These are phyloP conservation scores for Dictyostelium capitatum DNA, from an alignment of 78 protist genomes.

Conservation along the genomic window DNA sequence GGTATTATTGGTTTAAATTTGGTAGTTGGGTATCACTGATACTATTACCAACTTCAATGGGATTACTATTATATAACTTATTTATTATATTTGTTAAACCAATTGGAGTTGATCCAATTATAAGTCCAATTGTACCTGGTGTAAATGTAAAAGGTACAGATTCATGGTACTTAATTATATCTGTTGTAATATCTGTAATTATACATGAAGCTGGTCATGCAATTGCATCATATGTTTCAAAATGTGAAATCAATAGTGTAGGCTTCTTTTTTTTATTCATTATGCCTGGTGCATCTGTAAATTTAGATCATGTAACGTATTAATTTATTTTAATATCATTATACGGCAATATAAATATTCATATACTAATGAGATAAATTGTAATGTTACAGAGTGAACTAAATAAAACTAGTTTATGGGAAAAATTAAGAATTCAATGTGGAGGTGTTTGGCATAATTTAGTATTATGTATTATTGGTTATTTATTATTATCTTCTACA, in stretches of 20 bases:
- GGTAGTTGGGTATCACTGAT: conserved; percentile 19
- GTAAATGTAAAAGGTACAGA: conserved; percentile 17
- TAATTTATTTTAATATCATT: too few relatives aligned
- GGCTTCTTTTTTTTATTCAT: conserved; percentile 46
- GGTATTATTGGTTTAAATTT: conserved; percentile 43
- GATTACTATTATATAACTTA: conserved; percentile 15
- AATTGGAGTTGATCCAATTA: conserved; percentile 19
- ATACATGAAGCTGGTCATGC: conserved; percentile 76
- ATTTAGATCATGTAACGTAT: conserved; percentile 32
- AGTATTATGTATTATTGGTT: conserved; percentile 19
- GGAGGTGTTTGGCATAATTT: conserved; percentile 77
- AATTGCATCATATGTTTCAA: neutral
- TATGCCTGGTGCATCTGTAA: conserved; percentile 61
- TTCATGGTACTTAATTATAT: neutral
- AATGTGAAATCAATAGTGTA: conserved; percentile 33
- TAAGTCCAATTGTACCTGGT: conserved; percentile 61
- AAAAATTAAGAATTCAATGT: conserved; percentile 16
- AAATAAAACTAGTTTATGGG: neutral
- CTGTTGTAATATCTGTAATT: neutral
- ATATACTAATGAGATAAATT: neutral
- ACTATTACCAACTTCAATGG: conserved; percentile 14
- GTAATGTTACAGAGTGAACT: conserved; percentile 3
- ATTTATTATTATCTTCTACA: conserved; percentile 10
- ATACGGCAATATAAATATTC: too few relatives aligned
- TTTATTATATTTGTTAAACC: conserved; percentile 6